Evolutionary conservation across 164 flowering plant genomes (phyloP), one percentile per base, ranked within the genome.

Genomic region (Brasenia schreberi): DNA sequence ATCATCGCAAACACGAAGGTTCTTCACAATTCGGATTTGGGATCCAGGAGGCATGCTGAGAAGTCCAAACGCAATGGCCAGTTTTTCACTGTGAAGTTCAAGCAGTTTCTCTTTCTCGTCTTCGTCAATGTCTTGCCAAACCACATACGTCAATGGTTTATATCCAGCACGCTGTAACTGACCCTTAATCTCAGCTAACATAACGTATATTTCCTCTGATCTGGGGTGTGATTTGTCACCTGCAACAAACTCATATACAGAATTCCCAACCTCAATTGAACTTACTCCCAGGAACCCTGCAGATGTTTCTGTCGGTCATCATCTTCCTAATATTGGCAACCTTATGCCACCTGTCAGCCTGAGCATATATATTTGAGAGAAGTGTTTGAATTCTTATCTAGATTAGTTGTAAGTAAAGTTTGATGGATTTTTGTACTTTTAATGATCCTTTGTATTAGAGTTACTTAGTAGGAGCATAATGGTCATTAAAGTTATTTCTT

Each of bases 81-180:
- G 86, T 68, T 85, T 87, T 82, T 87, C 86, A 64, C 87, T 83
- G 39, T 87, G 92, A 39, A 83, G 81, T 33, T 79, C 68, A 66
- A 85, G 77, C 71, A 66, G 81, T 77, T 16, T 73, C 72, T 78
- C 85, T 85, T 65, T 82, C 84, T 43, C 27, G 27, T 75, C 79
- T 65, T 87, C 87, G 60, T 72, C 79, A 52, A 85, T 59, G 0
- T 82, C 85, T 74, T 87, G 89, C 62, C 84, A 80, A 44, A 87
- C 87, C 18, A 67, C 78, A 43, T 71, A 42, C n/a, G 84, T 81
- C 67, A 81, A 73, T 19, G 83, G 82, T 63, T 68, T 67, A 65
- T 85, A 82, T 6, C 89, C 92, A 59, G 78, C 67, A 60, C 53
- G 58, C 59, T 68, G 39, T 61, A 87, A 85, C 75, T 77, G 75